A percentile compares a stretch with the other conserved stretches of the same genome.
Conservation (phyloP, 2,329 filamentous ascomycete species). For the Coccinonectria pachysandricola region DNA sequence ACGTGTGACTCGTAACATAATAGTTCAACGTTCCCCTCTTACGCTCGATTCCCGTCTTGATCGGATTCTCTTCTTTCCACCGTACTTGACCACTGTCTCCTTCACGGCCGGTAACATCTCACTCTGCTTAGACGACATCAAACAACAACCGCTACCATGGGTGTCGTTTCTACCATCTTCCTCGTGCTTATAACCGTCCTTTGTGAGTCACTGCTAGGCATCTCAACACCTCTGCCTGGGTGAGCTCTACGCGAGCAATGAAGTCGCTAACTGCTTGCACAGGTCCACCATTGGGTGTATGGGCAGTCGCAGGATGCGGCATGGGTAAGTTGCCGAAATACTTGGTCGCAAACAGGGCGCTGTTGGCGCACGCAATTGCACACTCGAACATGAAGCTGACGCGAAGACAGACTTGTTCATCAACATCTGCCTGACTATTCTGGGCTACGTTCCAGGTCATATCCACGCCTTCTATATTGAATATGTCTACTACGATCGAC, state of each 20-base stretch:
- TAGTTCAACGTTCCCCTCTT: too few relatives aligned
- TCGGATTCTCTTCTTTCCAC: too few relatives aligned
- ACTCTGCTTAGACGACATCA: too few relatives aligned
- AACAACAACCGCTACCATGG: constrained; percentile 34
- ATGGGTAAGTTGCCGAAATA: constrained; percentile 31
- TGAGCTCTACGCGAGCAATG: too few relatives aligned
- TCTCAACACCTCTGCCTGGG: too few relatives aligned
- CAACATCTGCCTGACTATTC: constrained; percentile 56
- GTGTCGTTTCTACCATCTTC: constrained; percentile 36
- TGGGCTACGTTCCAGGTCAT: constrained; percentile 68
- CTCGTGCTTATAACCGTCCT: constrained; percentile 43
- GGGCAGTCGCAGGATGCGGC: constrained; percentile 54
- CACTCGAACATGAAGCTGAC: too few relatives aligned
- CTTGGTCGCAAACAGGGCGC: too few relatives aligned
- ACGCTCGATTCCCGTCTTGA: too few relatives aligned
- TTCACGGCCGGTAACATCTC: too few relatives aligned
- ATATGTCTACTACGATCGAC: constrained; percentile 73
- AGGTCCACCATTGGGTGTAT: constrained; percentile 60
- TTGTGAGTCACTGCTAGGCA: constrained; percentile 34
- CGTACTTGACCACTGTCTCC: too few relatives aligned
- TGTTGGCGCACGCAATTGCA: too few relatives aligned
- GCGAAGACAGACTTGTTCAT: constrained; percentile 45
- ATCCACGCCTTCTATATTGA: constrained; percentile 74
- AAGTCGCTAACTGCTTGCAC: constrained; percentile 14
- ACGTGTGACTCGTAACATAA: too few relatives aligned